Evolutionary conservation across 1,284 basidiomycete genomes (phyloP), one percentile per base, ranked within the genome.

Genomic region (Cutaneotrichosporon daszewskae): DNA sequence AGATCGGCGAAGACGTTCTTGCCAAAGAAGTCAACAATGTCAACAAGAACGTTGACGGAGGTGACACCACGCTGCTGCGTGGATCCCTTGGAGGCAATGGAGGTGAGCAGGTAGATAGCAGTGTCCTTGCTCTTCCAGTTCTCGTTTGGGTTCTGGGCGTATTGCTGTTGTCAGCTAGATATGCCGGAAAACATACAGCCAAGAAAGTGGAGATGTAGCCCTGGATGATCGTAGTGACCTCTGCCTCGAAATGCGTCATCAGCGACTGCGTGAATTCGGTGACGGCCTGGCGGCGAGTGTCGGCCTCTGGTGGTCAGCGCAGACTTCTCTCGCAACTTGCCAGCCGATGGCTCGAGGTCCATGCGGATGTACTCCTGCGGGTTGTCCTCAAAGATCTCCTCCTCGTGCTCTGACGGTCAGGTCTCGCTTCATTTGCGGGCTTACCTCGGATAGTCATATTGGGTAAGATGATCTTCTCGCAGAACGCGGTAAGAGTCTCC

Each of bases 331-430:
- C n/a, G n/a, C n/a, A n/a, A n/a, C n/a, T n/a, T n/a, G n/a, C n/a
- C n/a, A n/a, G n/a, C n/a, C 1, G 71, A 71, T 1, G 69, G 67
- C 48, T 73, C 70, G 13, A 98, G 75, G 65, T 97, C 92, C 23
- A 88, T 77, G 16, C 91, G 82, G 54, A 98, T 88, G 67, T 87
- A 98, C 64, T 97, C 94, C 36, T 94, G 79, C 0, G 94, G 94
- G 57, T 96, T 91, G 53, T 98, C 94, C 69, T 97, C 90, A 62
- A 98, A 97, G 69, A 92, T 84, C 62, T 98, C 94, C 48, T 92
- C 79, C 53, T 97, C 92, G 53, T 90, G 84, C 41, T 87, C 84
- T 64, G 40, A 16, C n/a, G 2, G 41, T 58, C 29, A 53, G 55
- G n/a, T n/a, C n/a, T n/a, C n/a, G n/a, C n/a, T n/a, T n/a, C n/a